A percentile compares a stretch with the other conserved stretches of the same genome.
These are phyloP conservation scores for Pichia nakasei DNA, from an alignment of 805 yeast species.

Conservation along the genomic window DNA sequence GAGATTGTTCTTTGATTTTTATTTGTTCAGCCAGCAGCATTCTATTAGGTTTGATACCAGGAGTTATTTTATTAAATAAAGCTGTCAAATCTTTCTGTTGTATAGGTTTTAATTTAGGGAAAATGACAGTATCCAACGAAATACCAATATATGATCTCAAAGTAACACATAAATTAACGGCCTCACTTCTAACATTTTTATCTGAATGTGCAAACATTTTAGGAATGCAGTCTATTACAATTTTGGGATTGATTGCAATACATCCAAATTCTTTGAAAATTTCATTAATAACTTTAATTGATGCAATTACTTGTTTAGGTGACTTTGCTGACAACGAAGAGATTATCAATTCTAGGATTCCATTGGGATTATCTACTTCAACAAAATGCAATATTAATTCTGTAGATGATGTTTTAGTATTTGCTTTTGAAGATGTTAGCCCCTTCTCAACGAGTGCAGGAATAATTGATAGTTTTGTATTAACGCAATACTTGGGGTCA, in stretches of 20 bases:
- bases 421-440: constrained; percentile 61
- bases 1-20: constrained; percentile 13
- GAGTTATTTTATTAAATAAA: constrained; percentile 47
- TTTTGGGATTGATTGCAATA: constrained; percentile 46
- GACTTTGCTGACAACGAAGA: constrained; percentile 54
- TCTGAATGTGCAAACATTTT: constrained; percentile 81
- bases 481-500: constrained; percentile 34
- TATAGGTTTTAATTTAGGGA: constrained; percentile 76
- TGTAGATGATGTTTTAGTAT: constrained; percentile 57
- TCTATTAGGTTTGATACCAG: constrained; percentile 43
- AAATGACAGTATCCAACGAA: constrained; percentile 46
- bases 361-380: constrained; percentile 59
- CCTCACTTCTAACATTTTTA: constrained; percentile 72
- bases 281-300: constrained; percentile 45
- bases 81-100: constrained; percentile 79
- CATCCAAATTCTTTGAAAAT: constrained; percentile 60
- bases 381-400: constrained; percentile 55
- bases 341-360: constrained; percentile 55
- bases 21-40: constrained; percentile 37
- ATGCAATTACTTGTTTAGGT: constrained; percentile 74
- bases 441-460: constrained; percentile 72
- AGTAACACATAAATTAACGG: constrained; percentile 59
- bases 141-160: constrained; percentile 69
- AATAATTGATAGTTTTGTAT: constrained; percentile 35
- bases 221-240: constrained; percentile 48